Evolutionary conservation across 2,329 filamentous ascomycete genomes (phyloP), one percentile per base, ranked within the genome.

Genomic region (Talaromyces rugulosus): DNA sequence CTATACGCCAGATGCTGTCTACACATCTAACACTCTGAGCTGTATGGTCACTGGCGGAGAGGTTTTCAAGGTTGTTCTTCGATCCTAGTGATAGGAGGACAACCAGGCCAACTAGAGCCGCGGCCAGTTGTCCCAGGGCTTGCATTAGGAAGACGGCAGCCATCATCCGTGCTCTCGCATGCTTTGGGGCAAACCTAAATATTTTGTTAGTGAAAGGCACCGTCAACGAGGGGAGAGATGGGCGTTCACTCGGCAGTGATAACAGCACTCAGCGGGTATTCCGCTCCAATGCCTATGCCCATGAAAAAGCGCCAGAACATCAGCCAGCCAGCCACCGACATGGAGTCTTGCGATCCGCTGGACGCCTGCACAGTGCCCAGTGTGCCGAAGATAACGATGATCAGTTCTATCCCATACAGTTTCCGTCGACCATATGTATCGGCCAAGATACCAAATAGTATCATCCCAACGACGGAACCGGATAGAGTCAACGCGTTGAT

Each of bases 111-210:
- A 95, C 82, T 33, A 94, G 84, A 54, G 89, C 89, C 56, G 89
- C 90, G 30, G 81, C 82, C 60, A 95, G 87, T 75, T 95, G 91
- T 23, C 91, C 91, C 58, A 95, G 83, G 66, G 91, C 90, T 74
- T 96, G 91, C 89, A 93, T 94, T 67, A 90, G 89, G 70, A 95
- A 95, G 59, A 95, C 91, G 16, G 89, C 83, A 36, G 86, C 89
- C 88, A 96, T 93, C 88, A 95, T 95, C 66, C 90, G 90, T 67
- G 90, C 91, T 75, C 91, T 82, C 87, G 90, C 93, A 76, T 89
- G 92, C 59, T 90, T 94, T 4, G 89, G 93, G 11, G 91, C 90
- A 70, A 95, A 95, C 68, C 85, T 86, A 66, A 51, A 7, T 8
- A 16, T 58, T 58, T 16, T 2, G 42, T 8, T 16, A 12, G 14